Evolutionary conservation across 2,329 filamentous ascomycete genomes (phyloP), one percentile per base, ranked within the genome.

Genomic region (Chaetomiaceae sp.): DNA sequence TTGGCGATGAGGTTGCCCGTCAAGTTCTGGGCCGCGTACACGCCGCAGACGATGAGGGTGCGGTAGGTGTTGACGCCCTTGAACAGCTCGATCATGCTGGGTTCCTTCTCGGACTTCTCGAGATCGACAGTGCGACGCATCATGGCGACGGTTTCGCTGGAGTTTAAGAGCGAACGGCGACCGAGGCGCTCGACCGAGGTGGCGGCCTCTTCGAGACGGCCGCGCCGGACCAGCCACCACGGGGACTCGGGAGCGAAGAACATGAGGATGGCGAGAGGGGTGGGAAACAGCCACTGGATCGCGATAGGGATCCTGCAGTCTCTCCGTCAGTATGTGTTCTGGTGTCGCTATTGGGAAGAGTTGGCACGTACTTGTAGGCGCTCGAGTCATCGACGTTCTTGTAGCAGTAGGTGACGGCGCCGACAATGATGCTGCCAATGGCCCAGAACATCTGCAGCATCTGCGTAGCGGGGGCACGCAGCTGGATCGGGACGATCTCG

Each of bases 381-480:
- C n/a, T 18, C 6, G 15, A 9, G 11, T 19, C 6, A 6, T 35
- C 11, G 17, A 19, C 4, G 2, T 3, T 9, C 7, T 19, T 35
- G 33, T 35, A 35, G 5, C 11, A 15, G 17, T 35, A 35, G 33
- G 33, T 35, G 33, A 35, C 33, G 33, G 33, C 33, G 19, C 33
- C 33, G 6, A 35, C 33, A 17, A 35, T 35, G 15, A 35, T 35
- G 11, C 33, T 35, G 15, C 33, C 33, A 10, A 35, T 19, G 33
- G 33, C 33, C 33, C 33, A 35, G 33, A 35, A 35, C 33, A 35
- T 35, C 33, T 35, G 33, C 33, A 35, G 33, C 33, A 35, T 35
- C 33, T 35, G 33, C 5, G 33, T 35, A 10, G 9, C 15, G 11
- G 33, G 33, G 6, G 33, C 33, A 3, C 33, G 33, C 33, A 35